These are phyloP conservation scores for Lactarius quietus DNA, from an alignment of 768 basidiomycete species.

Conservation along the genomic window DNA sequence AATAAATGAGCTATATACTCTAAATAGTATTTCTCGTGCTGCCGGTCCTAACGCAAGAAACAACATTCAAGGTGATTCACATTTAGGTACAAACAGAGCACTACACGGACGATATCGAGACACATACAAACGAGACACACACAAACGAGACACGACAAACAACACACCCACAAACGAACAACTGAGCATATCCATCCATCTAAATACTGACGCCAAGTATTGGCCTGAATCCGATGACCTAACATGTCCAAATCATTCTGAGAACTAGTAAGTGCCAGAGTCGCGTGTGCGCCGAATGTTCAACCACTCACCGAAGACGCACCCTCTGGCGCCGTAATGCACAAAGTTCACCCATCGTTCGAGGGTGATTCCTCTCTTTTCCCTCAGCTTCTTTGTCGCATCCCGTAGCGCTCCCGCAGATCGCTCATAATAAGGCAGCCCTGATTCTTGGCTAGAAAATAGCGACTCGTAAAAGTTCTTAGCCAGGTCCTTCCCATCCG, in stretches of 20 bases:
- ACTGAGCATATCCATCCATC: no score
- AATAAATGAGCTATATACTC: no score
- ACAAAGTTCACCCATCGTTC: conserved; percentile 23
- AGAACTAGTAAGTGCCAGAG: not conserved
- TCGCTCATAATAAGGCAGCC: not conserved
- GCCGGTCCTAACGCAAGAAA: no score
- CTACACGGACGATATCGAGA: no score
- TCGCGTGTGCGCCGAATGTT: not conserved
- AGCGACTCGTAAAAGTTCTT: conserved; percentile 10
- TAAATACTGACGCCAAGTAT: no score
- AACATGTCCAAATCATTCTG: not conserved
- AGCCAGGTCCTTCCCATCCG: conserved; percentile 19
- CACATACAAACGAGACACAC: no score
- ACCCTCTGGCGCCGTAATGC: conserved; percentile 15
- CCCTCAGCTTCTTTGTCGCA: conserved; percentile 10
- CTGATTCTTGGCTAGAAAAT: not conserved
- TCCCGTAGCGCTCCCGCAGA: conserved; percentile 6
- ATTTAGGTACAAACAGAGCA: not conserved
- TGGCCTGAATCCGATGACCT: no score
- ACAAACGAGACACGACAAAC: no score
- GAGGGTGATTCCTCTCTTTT: not conserved
- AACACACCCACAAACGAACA: no score
- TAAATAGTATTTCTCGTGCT: no score
- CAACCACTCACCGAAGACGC: not conserved
- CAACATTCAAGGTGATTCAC: no score